These are phyloP conservation scores for Coelastrella sp. DNA, from an alignment of 139 green algal genomes.

Conservation along the genomic window DNA sequence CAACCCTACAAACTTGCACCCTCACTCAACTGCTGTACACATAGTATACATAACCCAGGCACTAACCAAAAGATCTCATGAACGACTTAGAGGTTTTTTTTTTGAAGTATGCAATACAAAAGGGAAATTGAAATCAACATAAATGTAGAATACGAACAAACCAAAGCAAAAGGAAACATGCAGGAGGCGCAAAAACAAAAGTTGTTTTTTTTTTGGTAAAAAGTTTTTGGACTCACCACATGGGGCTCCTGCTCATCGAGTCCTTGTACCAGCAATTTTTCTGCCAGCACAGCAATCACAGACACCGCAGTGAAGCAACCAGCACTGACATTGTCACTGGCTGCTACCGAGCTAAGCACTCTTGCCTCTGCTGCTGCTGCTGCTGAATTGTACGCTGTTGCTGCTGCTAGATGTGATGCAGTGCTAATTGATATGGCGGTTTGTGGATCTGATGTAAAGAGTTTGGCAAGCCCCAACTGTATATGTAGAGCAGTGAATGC, in stretches of 20 bases:
- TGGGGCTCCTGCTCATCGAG: no score
- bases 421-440: neutral
- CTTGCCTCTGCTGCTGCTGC: neutral
- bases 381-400: neutral
- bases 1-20: no score
- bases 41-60: no score
- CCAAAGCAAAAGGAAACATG: no score
- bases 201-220: no score
- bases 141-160: no score
- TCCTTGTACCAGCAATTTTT: slow-evolving; percentile 22
- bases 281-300: neutral
- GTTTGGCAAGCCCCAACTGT: neutral
- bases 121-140: no score
- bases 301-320: neutral
- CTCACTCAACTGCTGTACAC: no score
- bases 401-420: neutral
- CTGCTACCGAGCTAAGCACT: neutral
- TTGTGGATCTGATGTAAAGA: neutral
- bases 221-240: neutral
- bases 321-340: neutral
- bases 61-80: no score
- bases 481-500: neutral
- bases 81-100: no score
- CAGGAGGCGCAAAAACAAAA: no score
- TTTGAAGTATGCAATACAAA: no score